Evolutionary conservation across 805 yeast species (phyloP), one percentile per base, ranked within the genome.

Genomic region (Citeromyces matritensis): DNA sequence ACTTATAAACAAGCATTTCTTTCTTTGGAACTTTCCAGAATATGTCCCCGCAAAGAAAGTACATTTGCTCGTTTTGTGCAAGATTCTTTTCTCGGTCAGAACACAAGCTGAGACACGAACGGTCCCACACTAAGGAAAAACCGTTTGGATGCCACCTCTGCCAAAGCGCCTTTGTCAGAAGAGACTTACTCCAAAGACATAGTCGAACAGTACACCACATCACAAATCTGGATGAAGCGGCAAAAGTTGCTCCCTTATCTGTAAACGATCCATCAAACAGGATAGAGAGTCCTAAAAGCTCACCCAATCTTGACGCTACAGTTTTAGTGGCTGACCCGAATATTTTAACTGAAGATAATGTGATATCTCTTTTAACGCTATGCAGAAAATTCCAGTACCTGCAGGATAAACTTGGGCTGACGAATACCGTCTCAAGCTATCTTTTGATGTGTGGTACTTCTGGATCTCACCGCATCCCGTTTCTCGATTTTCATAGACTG

Each of bases 71-170:
- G 5, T 80, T 69, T 46, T 81, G 94, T 43, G 81, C 85, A 23
- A 60, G 86, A 39, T 77, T 83, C 5, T 80, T 80, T 45, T 71
- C 84, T n/a, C 57, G 91, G 32, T 69, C 80, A 8, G 91, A 80
- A 48, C 91, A 80, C 49, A 67, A 77, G 41, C 69, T 76, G 27
- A 65, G 91, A 30, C 91, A 80, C 43, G 88, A 80, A 49, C 55
- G 86, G 17, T 73, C 84, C 1, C 91, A 80, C 46, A 78, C 85
- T 9, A 78, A 78, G 43, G 83, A 75, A 43, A 72, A 83, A 39
- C 93, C 93, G 1, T 81, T 77, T 53, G 72, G 71, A 36, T 81
- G 94, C 43, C 58, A 66, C 24, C 63, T 71, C 32, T 81, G 93
- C 47, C 62, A 73, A 7, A 67, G 77, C 30, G 69, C 78, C 3